phyloP scores from a whole-genome alignment of 2,329 filamentous ascomycete genomes.

The Fusarium pseudocircinatum region DNA sequence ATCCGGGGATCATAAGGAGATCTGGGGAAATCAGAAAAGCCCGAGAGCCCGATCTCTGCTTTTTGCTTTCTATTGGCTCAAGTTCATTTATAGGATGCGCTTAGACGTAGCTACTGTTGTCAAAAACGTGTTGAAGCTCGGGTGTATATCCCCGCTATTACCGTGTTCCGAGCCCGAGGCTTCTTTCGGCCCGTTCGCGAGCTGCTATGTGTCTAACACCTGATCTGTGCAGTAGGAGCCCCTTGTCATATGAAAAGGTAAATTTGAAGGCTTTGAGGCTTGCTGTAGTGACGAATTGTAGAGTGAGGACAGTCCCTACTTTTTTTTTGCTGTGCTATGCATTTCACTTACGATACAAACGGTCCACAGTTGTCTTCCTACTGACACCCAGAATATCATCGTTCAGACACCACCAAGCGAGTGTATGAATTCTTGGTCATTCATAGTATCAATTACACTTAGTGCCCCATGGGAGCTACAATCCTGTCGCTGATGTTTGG shows the following conservation, averaged over 20 bases:
- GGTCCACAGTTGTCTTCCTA: too few relatives aligned
- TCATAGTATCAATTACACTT: too few relatives aligned
- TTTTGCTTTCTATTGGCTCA: background rate
- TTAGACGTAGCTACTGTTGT: background rate
- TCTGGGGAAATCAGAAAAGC: background rate
- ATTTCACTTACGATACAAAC: too few relatives aligned
- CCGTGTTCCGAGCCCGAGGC: background rate
- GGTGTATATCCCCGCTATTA: background rate
- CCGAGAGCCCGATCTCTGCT: background rate
- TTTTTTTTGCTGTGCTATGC: too few relatives aligned
- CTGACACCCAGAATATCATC: too few relatives aligned
- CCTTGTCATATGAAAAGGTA: background rate
- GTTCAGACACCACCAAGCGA: too few relatives aligned
- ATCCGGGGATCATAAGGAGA: background rate
- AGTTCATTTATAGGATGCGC: fast-evolving
- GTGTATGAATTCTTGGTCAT: too few relatives aligned
- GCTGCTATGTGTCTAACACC: background rate
- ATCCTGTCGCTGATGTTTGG: too few relatives aligned
- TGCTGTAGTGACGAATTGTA: background rate
- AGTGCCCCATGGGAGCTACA: too few relatives aligned
- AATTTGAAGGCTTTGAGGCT: background rate
- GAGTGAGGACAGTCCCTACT: too few relatives aligned
- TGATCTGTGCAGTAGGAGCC: background rate
- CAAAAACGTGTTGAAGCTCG: background rate
- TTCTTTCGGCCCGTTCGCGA: background rate